Evolutionary conservation across 2,329 filamentous ascomycete species (phyloP).

Genomic region (Neonectria sp.): DNA sequence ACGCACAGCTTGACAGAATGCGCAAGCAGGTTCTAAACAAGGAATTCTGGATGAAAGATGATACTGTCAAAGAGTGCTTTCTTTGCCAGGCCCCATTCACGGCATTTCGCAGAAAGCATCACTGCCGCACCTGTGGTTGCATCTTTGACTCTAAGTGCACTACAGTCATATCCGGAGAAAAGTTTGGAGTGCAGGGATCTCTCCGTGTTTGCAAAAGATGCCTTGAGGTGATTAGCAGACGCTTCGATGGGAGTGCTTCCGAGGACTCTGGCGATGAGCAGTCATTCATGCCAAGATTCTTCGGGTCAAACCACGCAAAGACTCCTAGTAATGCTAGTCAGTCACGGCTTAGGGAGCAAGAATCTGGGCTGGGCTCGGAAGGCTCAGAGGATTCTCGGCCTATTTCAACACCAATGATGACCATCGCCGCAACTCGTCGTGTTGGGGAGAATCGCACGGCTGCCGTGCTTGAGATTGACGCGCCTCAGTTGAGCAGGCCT

Average conservation of each 20-base stretch:
- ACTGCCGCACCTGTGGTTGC: conserved; percentile 96
- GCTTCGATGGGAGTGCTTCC: conserved; percentile 88
- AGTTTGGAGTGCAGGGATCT: conserved; percentile 88
- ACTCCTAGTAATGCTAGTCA: conserved; percentile 50
- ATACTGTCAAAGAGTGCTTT: conserved; percentile 98
- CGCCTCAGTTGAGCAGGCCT: conserved; percentile 88
- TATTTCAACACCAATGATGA: conserved; percentile 79
- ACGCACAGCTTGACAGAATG: conserved; percentile 77
- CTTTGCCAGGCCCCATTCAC: conserved; percentile 91
- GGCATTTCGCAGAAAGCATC: conserved; percentile 95
- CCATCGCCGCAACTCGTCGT: conserved; percentile 75
- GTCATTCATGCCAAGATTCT: conserved; percentile 76
- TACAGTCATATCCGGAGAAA: conserved; percentile 87
- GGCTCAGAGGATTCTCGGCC: conserved; percentile 65
- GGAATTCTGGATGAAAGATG: conserved; percentile 99
- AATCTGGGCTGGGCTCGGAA: conserved; percentile 59
- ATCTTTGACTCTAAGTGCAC: conserved; percentile 99
- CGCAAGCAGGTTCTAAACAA: conserved; percentile 91
- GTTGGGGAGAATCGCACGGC: conserved; percentile 86
- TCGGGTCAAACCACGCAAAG: conserved; percentile 68
- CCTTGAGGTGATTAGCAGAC: conserved; percentile 89
- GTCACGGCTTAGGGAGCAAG: conserved; percentile 56
- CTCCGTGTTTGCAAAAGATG: conserved; percentile 95
- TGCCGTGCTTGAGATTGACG: conserved; percentile 90
- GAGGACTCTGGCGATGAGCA: conserved; percentile 89